Conservation (phyloP, 331 rosid species). For the Pyrus hybrid region DNA sequence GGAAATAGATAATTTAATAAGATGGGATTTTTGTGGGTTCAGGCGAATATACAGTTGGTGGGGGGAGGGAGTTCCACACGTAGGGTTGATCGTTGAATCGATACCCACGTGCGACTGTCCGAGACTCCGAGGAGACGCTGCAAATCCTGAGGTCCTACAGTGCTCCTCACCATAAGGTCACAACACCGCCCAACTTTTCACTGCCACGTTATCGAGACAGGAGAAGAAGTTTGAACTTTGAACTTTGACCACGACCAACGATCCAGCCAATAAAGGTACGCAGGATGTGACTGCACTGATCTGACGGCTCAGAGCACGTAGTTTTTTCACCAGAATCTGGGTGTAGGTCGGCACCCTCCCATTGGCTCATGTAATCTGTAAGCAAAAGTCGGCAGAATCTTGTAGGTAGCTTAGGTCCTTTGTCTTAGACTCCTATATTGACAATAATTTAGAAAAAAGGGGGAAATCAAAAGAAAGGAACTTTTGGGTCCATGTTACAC, state of each 20-base stretch:
- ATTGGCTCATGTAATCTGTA: not conserved
- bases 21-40: not conserved
- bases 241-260: not conserved
- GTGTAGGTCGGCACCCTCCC: conserved; percentile 2
- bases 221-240: not conserved
- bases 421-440: not conserved
- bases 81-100: not conserved
- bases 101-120: conserved; percentile 1
- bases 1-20: too few species aligned
- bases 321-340: too few species aligned
- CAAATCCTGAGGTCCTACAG: conserved; percentile 1
- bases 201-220: not conserved
- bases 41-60: not conserved
- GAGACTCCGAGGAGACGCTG: not conserved
- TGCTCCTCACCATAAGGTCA: not conserved
- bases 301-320: not conserved
- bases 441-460: not conserved
- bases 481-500: not conserved
- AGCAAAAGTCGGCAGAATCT: not conserved
- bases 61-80: not conserved
- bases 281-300: not conserved
- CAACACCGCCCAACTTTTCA: not conserved
- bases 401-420: not conserved
- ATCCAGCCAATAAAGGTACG: not conserved
- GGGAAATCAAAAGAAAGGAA: not conserved